phyloP scores from a whole-genome alignment of 352 stramenopile species.

The Phytophthora pini region DNA sequence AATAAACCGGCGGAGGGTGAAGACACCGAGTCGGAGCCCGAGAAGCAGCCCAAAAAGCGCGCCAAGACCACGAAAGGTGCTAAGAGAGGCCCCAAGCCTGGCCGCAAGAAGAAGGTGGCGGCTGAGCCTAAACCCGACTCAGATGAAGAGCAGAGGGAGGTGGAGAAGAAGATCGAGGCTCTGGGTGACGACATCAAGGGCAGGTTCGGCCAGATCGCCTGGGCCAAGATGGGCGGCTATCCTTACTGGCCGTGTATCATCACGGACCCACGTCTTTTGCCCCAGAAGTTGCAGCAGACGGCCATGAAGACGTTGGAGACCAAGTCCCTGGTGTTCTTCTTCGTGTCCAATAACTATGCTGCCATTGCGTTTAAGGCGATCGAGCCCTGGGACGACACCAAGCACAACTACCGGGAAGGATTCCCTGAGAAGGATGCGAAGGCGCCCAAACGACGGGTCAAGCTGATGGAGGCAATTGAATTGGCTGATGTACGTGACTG shows the following conservation, averaged over 20 bases:
- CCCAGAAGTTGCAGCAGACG: conserved; percentile 47
- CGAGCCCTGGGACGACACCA: conserved; percentile 75
- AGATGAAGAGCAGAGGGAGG: conserved; percentile 44
- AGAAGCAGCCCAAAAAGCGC: conserved; percentile 60
- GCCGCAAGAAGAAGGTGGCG: conserved; percentile 52
- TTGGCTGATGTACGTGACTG: conserved; percentile 56
- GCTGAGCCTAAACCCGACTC: conserved; percentile 3
- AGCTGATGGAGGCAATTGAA: conserved; percentile 75
- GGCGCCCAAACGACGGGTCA: conserved; percentile 68
- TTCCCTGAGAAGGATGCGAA: conserved; percentile 75
- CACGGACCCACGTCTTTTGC: conserved; percentile 61
- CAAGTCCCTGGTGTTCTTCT: conserved; percentile 85
- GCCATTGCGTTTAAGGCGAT: conserved; percentile 69
- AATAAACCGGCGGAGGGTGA: conserved; percentile 30
- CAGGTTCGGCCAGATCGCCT: conserved; percentile 81
- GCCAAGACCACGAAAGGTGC: conserved; percentile 35
- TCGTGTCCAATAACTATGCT: conserved; percentile 75
- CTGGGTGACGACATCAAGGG: conserved; percentile 63
- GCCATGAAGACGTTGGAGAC: conserved; percentile 67
- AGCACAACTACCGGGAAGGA: conserved; percentile 68
- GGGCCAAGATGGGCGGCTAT: conserved; percentile 84
- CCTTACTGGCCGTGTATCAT: conserved; percentile 86
- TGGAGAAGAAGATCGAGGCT: conserved; percentile 49
- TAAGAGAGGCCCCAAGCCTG: conserved; percentile 40
- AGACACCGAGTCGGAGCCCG: conserved; percentile 58